Conservation (phyloP, 768 basidiomycete genomes). For the Galerina sulciceps region DNA sequence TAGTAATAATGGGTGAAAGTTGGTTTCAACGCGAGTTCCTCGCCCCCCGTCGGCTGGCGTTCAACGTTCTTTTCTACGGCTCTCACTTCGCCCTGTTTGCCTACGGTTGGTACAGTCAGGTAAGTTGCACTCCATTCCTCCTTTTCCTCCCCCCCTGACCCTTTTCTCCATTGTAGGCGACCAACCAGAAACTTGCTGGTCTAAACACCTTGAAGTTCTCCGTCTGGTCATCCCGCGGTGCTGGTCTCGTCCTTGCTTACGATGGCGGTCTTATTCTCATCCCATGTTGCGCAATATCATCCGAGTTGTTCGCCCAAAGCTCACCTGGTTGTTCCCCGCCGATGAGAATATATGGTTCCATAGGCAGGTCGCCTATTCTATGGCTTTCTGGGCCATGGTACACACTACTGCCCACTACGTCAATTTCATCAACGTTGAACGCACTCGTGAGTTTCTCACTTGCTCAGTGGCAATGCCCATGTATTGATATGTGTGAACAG, state of each 20-base stretch:
- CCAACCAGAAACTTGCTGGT: constrained; percentile 65
- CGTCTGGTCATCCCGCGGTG: constrained; percentile 90
- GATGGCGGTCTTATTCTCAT: constrained; percentile 86
- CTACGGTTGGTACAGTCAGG: constrained; percentile 91
- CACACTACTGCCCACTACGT: constrained; percentile 94
- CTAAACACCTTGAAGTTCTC: constrained; percentile 83
- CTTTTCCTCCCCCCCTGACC: background rate
- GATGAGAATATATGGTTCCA: constrained; percentile 98
- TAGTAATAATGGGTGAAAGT: constrained; percentile 57
- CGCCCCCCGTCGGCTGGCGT: constrained; percentile 61
- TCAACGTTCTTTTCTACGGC: constrained; percentile 83
- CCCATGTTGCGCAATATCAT: constrained; percentile 88
- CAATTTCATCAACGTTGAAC: constrained; percentile 92
- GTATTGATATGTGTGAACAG: constrained; percentile 38
- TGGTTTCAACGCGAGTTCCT: constrained; percentile 81
- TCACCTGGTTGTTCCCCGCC: constrained; percentile 86
- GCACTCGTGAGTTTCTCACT: constrained; percentile 62
- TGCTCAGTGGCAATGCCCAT: background rate
- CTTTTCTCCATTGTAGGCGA: constrained; percentile 42
- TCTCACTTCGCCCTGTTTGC: constrained; percentile 74
- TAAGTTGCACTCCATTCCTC: constrained; percentile 28
- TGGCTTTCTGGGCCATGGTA: constrained; percentile 92
- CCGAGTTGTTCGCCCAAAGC: constrained; percentile 77
- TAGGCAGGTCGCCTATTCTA: constrained; percentile 90
- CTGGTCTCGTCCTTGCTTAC: constrained; percentile 87